Conservation (phyloP, 768 basidiomycete species). For the Rhizopogon vesiculosus region DNA sequence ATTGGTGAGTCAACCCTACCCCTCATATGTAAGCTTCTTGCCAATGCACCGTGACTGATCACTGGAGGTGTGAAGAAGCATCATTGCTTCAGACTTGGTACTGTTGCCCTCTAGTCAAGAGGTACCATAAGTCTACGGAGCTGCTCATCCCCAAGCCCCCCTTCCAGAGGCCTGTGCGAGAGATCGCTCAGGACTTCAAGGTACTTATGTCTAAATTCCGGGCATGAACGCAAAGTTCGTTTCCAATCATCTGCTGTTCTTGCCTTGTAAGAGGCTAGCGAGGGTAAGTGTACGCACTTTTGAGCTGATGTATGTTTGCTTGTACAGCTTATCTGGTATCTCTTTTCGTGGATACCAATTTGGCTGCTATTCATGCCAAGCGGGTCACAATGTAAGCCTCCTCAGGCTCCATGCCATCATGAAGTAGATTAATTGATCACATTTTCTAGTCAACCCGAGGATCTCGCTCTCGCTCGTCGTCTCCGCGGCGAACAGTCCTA, state of each 20-base stretch:
- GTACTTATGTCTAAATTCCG: constrained; percentile 22
- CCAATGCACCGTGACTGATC: too few species aligned
- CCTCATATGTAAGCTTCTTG: too few species aligned
- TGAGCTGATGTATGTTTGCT: background rate
- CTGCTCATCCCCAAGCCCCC: constrained; percentile 89
- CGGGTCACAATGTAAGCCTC: constrained; percentile 64
- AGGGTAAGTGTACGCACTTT: constrained; percentile 28
- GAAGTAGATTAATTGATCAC: background rate
- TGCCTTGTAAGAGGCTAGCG: constrained; percentile 88
- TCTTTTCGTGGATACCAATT: constrained; percentile 80
- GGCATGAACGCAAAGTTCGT: constrained; percentile 42
- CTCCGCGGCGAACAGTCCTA: constrained; percentile 26
- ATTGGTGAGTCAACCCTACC: too few species aligned
- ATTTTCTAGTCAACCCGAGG: constrained; percentile 26
- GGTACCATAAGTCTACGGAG: too few species aligned
- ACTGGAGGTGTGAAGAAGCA: too few species aligned
- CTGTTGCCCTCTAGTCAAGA: too few species aligned
- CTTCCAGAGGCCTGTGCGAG: constrained; percentile 92
- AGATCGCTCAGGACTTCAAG: constrained; percentile 96
- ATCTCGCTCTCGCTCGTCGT: constrained; percentile 28
- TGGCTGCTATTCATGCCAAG: constrained; percentile 85
- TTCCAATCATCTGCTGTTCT: constrained; percentile 94
- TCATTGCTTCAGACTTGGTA: too few species aligned
- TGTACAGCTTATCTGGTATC: constrained; percentile 66
- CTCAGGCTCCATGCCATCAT: background rate